These are phyloP conservation scores for Kwoniella heveanensis DNA, from an alignment of 768 basidiomycete genomes.

Conservation along the genomic window DNA sequence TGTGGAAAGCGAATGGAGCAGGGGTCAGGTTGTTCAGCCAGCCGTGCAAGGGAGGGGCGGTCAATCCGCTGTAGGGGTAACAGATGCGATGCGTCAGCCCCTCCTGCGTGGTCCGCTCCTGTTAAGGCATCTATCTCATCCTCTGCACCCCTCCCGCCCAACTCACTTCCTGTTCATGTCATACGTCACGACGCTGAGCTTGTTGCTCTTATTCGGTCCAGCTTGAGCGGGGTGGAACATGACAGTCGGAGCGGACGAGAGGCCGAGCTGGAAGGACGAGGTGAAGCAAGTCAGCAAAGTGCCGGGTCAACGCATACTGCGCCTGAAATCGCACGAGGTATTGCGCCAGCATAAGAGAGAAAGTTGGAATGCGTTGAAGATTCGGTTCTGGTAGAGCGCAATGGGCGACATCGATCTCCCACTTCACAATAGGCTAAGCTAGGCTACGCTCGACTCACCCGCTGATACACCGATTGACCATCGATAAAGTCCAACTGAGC, in stretches of 20 bases:
- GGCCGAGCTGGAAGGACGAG: constrained; percentile 64
- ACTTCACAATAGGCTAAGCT: too few relatives aligned
- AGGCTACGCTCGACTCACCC: constrained; percentile 65
- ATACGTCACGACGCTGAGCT: constrained; percentile 65
- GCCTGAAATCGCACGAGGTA: too few relatives aligned
- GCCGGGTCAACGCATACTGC: too few relatives aligned
- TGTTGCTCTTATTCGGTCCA: constrained; percentile 69
- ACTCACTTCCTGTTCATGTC: constrained; percentile 57
- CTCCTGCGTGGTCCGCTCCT: too few relatives aligned
- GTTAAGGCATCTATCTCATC: too few relatives aligned
- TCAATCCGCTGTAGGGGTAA: constrained; percentile 69
- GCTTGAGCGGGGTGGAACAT: constrained; percentile 71
- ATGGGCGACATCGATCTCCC: too few relatives aligned
- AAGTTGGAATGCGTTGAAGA: too few relatives aligned
- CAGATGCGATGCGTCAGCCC: background rate
- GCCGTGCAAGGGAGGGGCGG: constrained; percentile 72
- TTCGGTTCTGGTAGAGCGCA: too few relatives aligned
- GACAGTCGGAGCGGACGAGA: constrained; percentile 82
- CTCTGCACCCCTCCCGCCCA: too few relatives aligned
- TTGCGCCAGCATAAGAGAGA: too few relatives aligned
- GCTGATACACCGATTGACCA: constrained; percentile 74
- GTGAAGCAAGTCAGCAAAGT: too few relatives aligned
- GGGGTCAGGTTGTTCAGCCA: constrained; percentile 76
- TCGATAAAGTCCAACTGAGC: constrained; percentile 86
- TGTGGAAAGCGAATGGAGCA: constrained; percentile 73